phyloP scores from a whole-genome alignment of 352 stramenopile species.

The Phytophthora nicotianae region DNA sequence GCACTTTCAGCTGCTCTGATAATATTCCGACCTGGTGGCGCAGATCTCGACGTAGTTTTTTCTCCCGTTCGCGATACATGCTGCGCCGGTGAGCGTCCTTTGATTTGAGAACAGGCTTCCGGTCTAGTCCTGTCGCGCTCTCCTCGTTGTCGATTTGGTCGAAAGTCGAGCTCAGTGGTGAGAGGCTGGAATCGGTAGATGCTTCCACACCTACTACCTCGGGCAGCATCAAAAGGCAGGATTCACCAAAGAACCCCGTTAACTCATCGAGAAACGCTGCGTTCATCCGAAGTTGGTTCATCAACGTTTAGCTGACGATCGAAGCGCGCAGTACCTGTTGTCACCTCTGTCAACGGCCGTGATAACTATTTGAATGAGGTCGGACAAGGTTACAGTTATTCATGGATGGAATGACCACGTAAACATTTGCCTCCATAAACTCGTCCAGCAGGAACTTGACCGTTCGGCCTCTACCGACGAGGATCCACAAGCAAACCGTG shows the following conservation, averaged over 20 bases:
- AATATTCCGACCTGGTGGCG: slow-evolving; percentile 15
- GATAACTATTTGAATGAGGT: neutral
- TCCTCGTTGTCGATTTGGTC: slow-evolving; percentile 4
- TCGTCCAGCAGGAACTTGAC: too few species aligned
- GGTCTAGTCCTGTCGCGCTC: neutral
- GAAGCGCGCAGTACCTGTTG: too few species aligned
- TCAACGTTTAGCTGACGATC: neutral
- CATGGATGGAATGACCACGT: neutral
- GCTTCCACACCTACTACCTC: neutral
- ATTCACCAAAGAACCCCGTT: slow-evolving; percentile 2
- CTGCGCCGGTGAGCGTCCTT: slow-evolving; percentile 18
- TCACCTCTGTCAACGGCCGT: neutral
- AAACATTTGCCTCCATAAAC: neutral
- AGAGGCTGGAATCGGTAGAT: neutral
- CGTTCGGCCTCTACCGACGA: too few species aligned
- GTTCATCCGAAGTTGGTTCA: slow-evolving; percentile 5
- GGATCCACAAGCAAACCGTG: too few species aligned
- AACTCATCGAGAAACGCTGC: slow-evolving; percentile 9
- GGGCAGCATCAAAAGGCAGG: neutral
- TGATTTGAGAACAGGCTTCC: neutral
- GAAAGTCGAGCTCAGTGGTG: slow-evolving; percentile 1
- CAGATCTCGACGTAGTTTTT: slow-evolving; percentile 25
- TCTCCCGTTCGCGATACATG: slow-evolving; percentile 31
- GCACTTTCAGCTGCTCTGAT: slow-evolving; percentile 11
- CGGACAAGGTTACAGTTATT: neutral